Conservation (phyloP, 192 early-diverging fungal genomes). For the Coemansia sp. region DNA sequence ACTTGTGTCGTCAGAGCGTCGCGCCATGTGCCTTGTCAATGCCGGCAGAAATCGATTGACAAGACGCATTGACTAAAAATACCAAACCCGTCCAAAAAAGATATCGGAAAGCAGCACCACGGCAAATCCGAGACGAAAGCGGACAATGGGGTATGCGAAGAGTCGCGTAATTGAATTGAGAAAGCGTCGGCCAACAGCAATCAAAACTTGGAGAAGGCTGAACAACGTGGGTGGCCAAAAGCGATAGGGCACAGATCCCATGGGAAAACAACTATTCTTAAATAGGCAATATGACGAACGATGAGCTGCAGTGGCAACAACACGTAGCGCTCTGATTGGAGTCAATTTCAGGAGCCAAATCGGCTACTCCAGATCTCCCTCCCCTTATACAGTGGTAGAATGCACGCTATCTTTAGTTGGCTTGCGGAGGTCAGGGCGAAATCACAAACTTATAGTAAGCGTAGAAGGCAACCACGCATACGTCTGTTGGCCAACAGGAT, state of each 20-base stretch:
- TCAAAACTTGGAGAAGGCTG: not conserved
- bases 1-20: not conserved
- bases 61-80: constrained; percentile 3
- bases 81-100: not conserved
- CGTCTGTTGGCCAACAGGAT: not conserved
- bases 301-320: not conserved
- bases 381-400: not conserved
- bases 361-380: not conserved
- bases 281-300: not conserved
- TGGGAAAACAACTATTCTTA: not conserved
- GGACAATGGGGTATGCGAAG: not conserved
- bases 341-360: not conserved
- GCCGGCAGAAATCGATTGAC: not conserved
- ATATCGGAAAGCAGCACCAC: not conserved
- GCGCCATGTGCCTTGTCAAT: not conserved
- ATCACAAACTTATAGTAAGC: not conserved
- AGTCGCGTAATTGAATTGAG: not conserved
- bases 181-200: constrained; percentile 4
- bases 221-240: not conserved
- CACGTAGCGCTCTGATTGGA: constrained; percentile 2
- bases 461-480: not conserved
- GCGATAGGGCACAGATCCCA: not conserved
- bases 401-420: not conserved
- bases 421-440: not conserved
- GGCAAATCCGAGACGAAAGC: not conserved